Base-by-base conservation (phyloP, 1,284 basidiomycete species). In the Cryptococcus sp. region DNA sequence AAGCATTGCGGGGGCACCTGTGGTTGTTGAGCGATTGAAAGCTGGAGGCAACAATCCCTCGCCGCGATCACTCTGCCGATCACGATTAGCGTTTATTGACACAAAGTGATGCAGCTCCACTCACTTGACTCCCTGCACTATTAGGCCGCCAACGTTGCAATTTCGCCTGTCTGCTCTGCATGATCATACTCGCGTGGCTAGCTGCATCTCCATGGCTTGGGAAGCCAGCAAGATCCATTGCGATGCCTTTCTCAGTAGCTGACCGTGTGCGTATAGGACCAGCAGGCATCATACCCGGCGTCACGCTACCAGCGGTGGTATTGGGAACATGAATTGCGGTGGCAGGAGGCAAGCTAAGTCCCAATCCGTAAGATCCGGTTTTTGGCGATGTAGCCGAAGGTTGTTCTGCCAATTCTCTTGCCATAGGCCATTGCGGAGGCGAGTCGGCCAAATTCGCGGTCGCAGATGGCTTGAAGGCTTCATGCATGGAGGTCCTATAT, bases 81-180 rank as follows among this genome's bases (percentile, higher is more conserved):
- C 3, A 20, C 22, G 16, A 51, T 22, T 20, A 23, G 10, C 17
- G 4, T 41, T 22, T 43, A 20, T 2, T 35, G 35, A n/a, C 10
- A 16, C 10, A 47, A 20, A 13, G 23, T 35, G 15, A 19, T 2
- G 50, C 30, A 35, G 13, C 8, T 35, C 8, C 30, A 63, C 65
- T 50, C 47, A 67, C 65, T 22, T 64, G 54, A 48, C 50, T 64
- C 22, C 65, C 64, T 0, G 69, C 60, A 47, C 68, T 71, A 48
- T 16, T 62, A 4, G 74, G 69, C 58, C 78, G 71, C 83, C 83
- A 84, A 52, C 82, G 78, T 54, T 82, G 81, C 61, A 83, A 73
- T 64, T 84, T 84, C 35, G 82, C 83, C 38, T 80, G 79, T 22
- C 83, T 73, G 52, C 78, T 81, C 61, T 83, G 81, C 62, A 83